Evolutionary conservation across 2,329 filamentous ascomycete species (phyloP), one percentile per base, ranked within the genome.

Genomic region (Davidsoniella neocaledoniae): DNA sequence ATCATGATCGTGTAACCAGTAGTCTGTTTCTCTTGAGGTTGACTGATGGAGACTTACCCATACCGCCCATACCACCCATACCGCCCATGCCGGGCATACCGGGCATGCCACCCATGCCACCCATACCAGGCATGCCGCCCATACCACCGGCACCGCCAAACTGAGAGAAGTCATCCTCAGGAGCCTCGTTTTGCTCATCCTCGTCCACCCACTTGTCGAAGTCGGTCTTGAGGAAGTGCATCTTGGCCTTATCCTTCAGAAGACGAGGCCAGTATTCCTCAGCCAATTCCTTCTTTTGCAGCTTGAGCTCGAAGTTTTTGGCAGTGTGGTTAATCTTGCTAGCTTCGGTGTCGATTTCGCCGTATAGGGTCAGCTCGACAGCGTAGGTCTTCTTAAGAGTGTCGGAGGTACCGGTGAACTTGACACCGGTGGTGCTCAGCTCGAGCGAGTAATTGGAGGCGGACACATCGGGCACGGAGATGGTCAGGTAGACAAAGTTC

Each of bases 141-240:
- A 62, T 69, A 55, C 73, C 73, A 51, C 68, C 74, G 76, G 79
- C 83, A 56, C 77, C 77, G 52, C 73, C 77, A 58, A 77, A 79
- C 63, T 79, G 72, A 56, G 74, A 76, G 58, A 80, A 68, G 66
- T 94, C 88, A 66, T 94, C 88, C 51, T 94, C 87, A 45, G 77
- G 72, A 54, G 77, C 81, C 67, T 86, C 87, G 62, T 96, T 83
- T 72, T 98, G 91, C 77, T 98, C 91, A 63, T 98, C 88, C 77
- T 95, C 86, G 59, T 95, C 88, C 61, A 94, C 85, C 88, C 88
- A 95, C 83, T 94, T 95, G 73, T 95, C 88, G 60, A 98, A 98
- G 71, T 98, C 83, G 56, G 91, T 96, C 81, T 94, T 94, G 62
- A 98, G 69, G 77, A 87, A 98, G 71, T 96, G 91, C 50, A 85